Evolutionary conservation across 306 rosid species (phyloP), one percentile per base, ranked within the genome.

Genomic region (Carpinus fangiana): DNA sequence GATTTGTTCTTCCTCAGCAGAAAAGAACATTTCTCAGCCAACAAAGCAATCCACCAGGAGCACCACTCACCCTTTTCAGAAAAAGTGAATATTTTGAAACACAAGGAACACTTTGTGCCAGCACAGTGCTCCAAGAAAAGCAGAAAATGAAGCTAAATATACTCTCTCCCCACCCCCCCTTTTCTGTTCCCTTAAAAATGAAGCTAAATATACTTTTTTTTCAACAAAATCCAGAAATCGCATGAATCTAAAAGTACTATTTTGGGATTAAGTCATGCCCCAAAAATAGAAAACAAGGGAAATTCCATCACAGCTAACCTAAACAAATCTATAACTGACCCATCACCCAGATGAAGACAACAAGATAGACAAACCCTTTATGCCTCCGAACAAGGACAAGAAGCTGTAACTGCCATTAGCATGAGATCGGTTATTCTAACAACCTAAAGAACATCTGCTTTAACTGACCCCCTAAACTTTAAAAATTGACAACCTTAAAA

Each of bases 1-100:
- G 88, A 88, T 84, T 89, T 82, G 87, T 75, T 83, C 90, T 70
- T 86, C 87, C 66, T 73, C 88, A 43, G 80, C 69, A 11, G 86
- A 76, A 83, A 87, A 77, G 56, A 89, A 62, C 97, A 90, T 90
- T 74, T 82, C 75, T 72, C 82, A 20, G 57, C 70, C 61, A 53
- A 78, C 48, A 77, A 77, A 75, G 75, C 83, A 67, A 69, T 36
- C 53, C 71, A 64, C 65, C 71, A 52, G 60, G 41, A 55, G 62
- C 64, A 57, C 23, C 13, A 34, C 78, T 48, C 67, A 69, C 67
- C 52, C 70, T 66, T 61, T 5, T 36, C 14, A 52, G 26, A 48
- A 79, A 79, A 38, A 70, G 72, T 72, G 75, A 48, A 17, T 20
- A 8, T 65, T 55, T 11, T 47, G 56, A 54, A 74, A 70, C 67